Percentiles rank a stretch among this genome's conserved stretches.
These are phyloP conservation scores for Pinus tabuliformis DNA, from an alignment of 75 land plant genomes.

Conservation along the genomic window DNA sequence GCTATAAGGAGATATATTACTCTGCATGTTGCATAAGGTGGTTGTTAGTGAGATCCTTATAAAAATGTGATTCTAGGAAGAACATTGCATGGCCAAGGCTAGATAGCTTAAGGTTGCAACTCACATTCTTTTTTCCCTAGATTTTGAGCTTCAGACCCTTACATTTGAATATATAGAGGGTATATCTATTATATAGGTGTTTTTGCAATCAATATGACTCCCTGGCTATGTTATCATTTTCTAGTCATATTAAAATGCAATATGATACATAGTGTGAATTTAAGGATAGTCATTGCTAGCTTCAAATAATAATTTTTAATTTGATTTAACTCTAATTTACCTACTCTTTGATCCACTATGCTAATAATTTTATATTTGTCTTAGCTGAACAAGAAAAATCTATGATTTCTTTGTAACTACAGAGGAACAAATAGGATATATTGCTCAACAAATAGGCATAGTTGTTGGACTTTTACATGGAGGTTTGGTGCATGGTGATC, in stretches of 20 bases:
- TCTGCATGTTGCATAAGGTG: neutral
- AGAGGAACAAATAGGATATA: slow-evolving; percentile 57
- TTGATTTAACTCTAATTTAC: neutral
- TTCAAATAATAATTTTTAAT: neutral
- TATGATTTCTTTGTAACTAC: slow-evolving; percentile 36
- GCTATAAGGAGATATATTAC: neutral
- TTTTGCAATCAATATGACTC: slow-evolving; percentile 38
- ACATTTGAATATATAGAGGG: slow-evolving; percentile 93
- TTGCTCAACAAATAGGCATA: slow-evolving; percentile 79
- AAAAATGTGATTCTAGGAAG: slow-evolving; percentile 56
- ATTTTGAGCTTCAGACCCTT: slow-evolving; percentile 52
- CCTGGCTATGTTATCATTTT: slow-evolving; percentile 32
- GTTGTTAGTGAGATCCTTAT: neutral
- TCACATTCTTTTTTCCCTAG: slow-evolving; percentile 78
- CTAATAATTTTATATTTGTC: neutral
- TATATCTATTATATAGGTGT: slow-evolving; percentile 76
- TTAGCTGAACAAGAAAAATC: slow-evolving; percentile 3
- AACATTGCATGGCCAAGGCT: slow-evolving; percentile 92
- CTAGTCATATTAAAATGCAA: neutral
- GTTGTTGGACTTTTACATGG: slow-evolving; percentile 90
- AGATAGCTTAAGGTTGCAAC: slow-evolving; percentile 81
- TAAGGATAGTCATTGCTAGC: neutral
- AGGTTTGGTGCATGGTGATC: slow-evolving; percentile 90
- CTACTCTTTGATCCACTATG: neutral
- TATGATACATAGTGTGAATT: neutral